phyloP scores from a whole-genome alignment of 495 filamentous ascomycete genomes.

The Penicillium mononematosum region DNA sequence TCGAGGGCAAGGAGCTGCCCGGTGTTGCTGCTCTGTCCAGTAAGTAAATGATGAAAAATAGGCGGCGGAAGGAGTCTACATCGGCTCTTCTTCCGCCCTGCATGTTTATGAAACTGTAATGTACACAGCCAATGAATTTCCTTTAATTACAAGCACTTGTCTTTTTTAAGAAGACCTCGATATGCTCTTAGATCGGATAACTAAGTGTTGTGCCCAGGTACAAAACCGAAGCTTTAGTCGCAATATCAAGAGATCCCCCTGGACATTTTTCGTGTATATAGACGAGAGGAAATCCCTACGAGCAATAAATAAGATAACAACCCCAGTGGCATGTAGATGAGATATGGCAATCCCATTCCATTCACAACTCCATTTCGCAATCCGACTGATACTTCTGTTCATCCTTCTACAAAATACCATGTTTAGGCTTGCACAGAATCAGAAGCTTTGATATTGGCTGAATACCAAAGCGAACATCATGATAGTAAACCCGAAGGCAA shows the following conservation, averaged over 20 bases:
- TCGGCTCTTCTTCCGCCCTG: background rate
- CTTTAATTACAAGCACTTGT: constrained; percentile 12
- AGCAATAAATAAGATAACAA: background rate
- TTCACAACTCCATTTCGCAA: background rate
- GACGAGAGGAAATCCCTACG: background rate
- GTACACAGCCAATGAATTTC: constrained; percentile 28
- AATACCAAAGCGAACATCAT: background rate
- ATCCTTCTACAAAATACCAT: background rate
- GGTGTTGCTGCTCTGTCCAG: constrained; percentile 92
- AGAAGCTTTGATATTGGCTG: background rate
- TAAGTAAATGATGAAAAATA: constrained; percentile 56
- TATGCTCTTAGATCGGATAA: background rate
- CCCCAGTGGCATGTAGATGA: background rate
- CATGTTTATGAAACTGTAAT: constrained; percentile 35
- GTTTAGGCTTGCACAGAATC: background rate
- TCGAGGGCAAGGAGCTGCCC: constrained; percentile 96
- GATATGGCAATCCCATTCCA: background rate
- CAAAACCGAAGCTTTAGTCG: constrained; percentile 29
- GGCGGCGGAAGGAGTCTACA: background rate
- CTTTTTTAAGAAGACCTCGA: background rate
- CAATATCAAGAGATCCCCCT: background rate
- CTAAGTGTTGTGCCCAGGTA: constrained; percentile 27
- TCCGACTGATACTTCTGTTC: background rate
- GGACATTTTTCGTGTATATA: background rate
- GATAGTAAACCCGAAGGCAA: background rate